Evolutionary conservation across 352 stramenopile species (phyloP).

Genomic region (Phytophthora ohioensis): DNA sequence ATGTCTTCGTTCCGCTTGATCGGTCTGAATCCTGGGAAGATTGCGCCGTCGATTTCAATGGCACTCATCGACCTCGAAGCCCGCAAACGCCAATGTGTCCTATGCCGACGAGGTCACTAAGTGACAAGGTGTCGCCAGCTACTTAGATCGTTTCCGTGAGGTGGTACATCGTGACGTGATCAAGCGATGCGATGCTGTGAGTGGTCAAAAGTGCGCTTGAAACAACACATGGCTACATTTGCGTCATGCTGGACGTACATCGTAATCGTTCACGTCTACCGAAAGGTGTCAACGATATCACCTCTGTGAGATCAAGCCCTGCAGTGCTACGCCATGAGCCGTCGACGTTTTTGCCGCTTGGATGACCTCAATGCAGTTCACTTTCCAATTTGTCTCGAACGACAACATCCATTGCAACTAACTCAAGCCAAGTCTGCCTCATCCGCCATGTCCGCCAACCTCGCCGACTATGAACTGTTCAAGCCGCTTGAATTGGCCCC

Average conservation of each 20-base stretch:
- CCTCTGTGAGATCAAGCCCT: not conserved
- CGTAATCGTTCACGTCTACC: constrained; percentile 31
- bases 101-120: no score
- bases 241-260: constrained; percentile 9
- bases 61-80: no score
- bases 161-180: no score
- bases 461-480: constrained; percentile 54
- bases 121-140: no score
- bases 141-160: no score
- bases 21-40: no score
- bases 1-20: no score
- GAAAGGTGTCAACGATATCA: constrained; percentile 29
- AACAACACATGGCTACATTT: constrained; percentile 21
- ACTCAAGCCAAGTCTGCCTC: not conserved
- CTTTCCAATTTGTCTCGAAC: constrained; percentile 16
- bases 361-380: constrained; percentile 3
- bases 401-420: constrained; percentile 7
- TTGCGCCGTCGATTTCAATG: no score
- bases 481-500: constrained; percentile 42
- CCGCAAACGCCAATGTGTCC: no score
- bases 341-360: no score
- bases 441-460: constrained; percentile 29
- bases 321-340: no score
- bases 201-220: not conserved
- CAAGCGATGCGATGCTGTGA: no score